Conservation (phyloP, 2,329 filamentous ascomycete genomes). For the Cadophora sp. region DNA sequence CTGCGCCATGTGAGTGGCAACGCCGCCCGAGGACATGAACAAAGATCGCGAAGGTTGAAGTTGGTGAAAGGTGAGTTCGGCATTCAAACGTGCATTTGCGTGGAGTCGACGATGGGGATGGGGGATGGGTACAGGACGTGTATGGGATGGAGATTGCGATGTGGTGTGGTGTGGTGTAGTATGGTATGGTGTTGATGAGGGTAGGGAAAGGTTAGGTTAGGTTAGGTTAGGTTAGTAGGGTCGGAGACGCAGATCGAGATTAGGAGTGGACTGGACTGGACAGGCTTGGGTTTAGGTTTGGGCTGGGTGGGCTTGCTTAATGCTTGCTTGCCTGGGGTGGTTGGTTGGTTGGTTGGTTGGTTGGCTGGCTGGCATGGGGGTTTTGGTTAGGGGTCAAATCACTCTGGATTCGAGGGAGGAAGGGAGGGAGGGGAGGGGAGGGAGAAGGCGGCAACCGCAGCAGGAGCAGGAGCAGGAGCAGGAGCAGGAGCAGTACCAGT, state of each 20-base stretch:
- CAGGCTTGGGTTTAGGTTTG: neutral
- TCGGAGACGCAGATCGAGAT: slow-evolving; percentile 10
- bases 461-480: too few species aligned
- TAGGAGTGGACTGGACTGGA: neutral
- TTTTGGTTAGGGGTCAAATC: too few species aligned
- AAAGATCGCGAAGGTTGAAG: slow-evolving; percentile 13
- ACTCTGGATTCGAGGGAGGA: too few species aligned
- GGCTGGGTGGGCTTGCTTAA: neutral
- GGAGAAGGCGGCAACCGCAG: neutral
- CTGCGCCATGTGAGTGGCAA: slow-evolving; percentile 41
- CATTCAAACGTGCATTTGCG: slow-evolving; percentile 21
- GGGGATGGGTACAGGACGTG: neutral
- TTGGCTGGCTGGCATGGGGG: neutral
- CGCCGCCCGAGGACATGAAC: slow-evolving; percentile 42
- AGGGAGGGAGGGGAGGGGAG: neutral
- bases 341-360: neutral
- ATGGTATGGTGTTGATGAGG: too few species aligned
- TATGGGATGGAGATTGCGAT: slow-evolving; percentile 8
- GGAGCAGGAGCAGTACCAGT: too few species aligned
- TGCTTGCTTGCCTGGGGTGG: too few species aligned
- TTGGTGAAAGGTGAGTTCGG: neutral
- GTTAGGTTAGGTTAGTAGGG: too few species aligned
- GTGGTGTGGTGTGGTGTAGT: neutral
- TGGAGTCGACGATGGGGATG: neutral
- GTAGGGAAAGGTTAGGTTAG: too few species aligned